Evolutionary conservation across 208 protist species (phyloP), one percentile per base, ranked within the genome.

Genomic region (Trypanosomatidae sp.): DNA sequence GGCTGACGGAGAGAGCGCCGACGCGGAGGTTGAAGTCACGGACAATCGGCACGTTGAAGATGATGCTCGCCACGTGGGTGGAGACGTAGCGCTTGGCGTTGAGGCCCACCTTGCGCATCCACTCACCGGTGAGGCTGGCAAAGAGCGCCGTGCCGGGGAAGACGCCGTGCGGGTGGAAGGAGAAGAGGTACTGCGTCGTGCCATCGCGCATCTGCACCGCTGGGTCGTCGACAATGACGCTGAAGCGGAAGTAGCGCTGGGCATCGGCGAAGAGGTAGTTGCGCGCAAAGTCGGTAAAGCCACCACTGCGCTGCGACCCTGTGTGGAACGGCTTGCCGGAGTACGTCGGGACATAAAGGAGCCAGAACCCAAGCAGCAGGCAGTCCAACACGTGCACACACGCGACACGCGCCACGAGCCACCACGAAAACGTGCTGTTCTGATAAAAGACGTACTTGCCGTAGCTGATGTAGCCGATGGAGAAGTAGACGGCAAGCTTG

Each of bases 161-260:
- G n/a, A 95, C 91, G 25, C 91, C 91, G 78, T 95, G 91, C 6
- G 91, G 91, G 69, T 95, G 91, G 74, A 90, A 94, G 47, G 84
- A 88, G 67, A 95, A 95, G 30, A 95, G 69, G 72, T 90, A 95
- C 69, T 89, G 82, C 66, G 79, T 83, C 22, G 43, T 77, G 55
- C 65, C 70, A 46, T 89, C 81, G 30, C 82, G 80, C 81, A 91
- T 69, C 49, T 86, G 69, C 69, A 93, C 88, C 17, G 62, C 58
- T 17, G 80, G 77, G 67, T 91, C 86, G 64, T 93, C 88, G 7
- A 86, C 58, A 69, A 93, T 76, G 36, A 95, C 69, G 25, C 77
- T 70, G 70, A 93, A 88, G 66, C 74, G 80, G 77, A 95, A 95
- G 80, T 93, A 95, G 19, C 68, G 66, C 36, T 81, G 81, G 10